Conservation (phyloP, 805 yeast species). For the Myxozyma sirexii region DNA sequence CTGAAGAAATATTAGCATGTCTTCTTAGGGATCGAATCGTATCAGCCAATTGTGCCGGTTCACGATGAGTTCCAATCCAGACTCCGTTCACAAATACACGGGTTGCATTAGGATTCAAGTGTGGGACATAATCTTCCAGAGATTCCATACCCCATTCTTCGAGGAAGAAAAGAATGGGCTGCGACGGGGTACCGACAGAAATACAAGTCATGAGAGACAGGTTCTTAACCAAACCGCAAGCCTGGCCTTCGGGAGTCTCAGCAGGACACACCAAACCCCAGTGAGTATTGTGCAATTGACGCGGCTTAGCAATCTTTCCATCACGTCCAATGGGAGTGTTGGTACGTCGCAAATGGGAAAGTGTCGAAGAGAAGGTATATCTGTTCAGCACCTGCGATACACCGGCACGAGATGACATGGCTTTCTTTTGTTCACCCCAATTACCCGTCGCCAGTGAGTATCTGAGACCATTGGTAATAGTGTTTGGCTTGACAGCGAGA, state of each 20-base stretch:
- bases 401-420: conserved; percentile 98
- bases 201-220: conserved; percentile 95
- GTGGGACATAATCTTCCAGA: conserved; percentile 91
- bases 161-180: conserved; percentile 86
- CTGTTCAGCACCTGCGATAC: conserved; percentile 98
- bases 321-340: conserved; percentile 99
- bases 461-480: conserved; percentile 95
- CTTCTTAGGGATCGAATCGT: conserved; percentile 91
- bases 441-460: conserved; percentile 99
- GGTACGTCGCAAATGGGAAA: conserved; percentile 98
- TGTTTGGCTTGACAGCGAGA: conserved; percentile 94
- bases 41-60: conserved; percentile 87
- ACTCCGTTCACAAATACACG: conserved; percentile 97
- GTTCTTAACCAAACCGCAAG: conserved; percentile 98
- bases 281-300: conserved; percentile 98
- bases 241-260: conserved; percentile 99
- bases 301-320: conserved; percentile 97
- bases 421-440: conserved; percentile 99
- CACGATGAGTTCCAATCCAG: conserved; percentile 98
- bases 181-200: conserved; percentile 97
- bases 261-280: conserved; percentile 99
- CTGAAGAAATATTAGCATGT: conserved; percentile 93
- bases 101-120: conserved; percentile 85
- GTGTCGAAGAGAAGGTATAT: conserved; percentile 97
- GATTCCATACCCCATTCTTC: conserved; percentile 99